Base-by-base conservation (phyloP, 768 basidiomycete species). In the Russula dissimulans region DNA sequence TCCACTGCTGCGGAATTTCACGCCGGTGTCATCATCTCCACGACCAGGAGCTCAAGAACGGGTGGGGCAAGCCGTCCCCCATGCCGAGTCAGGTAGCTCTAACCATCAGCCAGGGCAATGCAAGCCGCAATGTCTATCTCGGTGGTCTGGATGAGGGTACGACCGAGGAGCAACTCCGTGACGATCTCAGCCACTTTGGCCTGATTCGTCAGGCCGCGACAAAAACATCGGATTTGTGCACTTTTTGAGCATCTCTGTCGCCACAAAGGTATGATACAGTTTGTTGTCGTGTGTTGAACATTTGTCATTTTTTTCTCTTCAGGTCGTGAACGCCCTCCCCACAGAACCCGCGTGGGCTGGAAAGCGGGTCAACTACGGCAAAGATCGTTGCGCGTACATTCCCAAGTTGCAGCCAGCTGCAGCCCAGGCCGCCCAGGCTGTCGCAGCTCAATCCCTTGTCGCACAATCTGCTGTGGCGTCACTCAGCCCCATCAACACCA, bases 211-310 rank as follows among this genome's bases (percentile, higher is more conserved):
- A 98, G 72, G 95, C 71, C 77, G 95, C 62, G 97, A 99, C 77
- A 97, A 97, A 81, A 97, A 97, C 69, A 98, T 98, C 59, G 97
- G 95, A 3, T 99, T 99, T 71, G 94, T 99, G 18, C 97, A 99
- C 74, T 98, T 98, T 78, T 77, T 99, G 69, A 92, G 89, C 71
- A 97, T 99, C 71, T 81, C 89, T 22, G 84, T 91, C 44, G 97
- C 97, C 15, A 95, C 89, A 65, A 97, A 98, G 89, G 92, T 9
- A 47, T 32, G 36, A 0, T 6, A 12, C 36, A 2, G 22, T 26
- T 42, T 15, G 6, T 29, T 56, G 32, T 9, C 26, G 31, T 34
- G 31, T 1, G 38, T 15, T 42, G 31, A n/a, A 3, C 34, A 26
- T 26, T 1, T 26, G 34, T 2, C 1, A 36, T 7, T 10, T 29